Conservation (phyloP, 176 grass and related monocot species). For the Triticum turgidum region DNA sequence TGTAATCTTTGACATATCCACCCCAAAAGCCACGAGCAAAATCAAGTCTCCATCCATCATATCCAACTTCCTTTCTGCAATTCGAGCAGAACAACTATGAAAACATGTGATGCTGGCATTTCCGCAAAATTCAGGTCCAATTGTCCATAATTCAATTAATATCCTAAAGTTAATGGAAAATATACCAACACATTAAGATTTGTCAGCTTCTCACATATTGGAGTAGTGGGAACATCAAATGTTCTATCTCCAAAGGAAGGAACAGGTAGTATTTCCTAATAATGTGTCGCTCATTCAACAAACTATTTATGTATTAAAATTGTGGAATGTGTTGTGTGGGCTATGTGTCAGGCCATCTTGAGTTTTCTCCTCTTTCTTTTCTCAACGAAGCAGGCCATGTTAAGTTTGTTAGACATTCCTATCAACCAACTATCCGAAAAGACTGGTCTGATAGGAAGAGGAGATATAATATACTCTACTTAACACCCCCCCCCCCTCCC, state of each 20-base stretch:
- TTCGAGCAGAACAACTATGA: slow-evolving; percentile 15
- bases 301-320: background rate
- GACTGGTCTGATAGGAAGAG: too few relatives aligned
- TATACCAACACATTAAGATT: background rate
- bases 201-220: slow-evolving; percentile 4
- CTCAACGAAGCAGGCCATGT: background rate
- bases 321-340: background rate
- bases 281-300: background rate
- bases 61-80: slow-evolving; percentile 89
- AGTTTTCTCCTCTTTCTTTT: background rate
- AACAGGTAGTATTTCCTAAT: slow-evolving; percentile 13
- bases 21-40: slow-evolving; percentile 99
- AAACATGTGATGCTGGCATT: slow-evolving; percentile 11
- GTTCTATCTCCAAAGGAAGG: too few relatives aligned
- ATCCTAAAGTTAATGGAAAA: background rate
- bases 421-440: too few relatives aligned
- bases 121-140: background rate
- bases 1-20: slow-evolving; percentile 96
- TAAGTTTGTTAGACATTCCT: too few relatives aligned
- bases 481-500: too few relatives aligned
- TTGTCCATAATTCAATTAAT: background rate
- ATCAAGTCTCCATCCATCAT: slow-evolving; percentile 97
- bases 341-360: background rate
- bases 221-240: background rate
- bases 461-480: too few relatives aligned